Base-by-base conservation (phyloP, 73 alveolate species). In the Paraurostyla sp. region DNA sequence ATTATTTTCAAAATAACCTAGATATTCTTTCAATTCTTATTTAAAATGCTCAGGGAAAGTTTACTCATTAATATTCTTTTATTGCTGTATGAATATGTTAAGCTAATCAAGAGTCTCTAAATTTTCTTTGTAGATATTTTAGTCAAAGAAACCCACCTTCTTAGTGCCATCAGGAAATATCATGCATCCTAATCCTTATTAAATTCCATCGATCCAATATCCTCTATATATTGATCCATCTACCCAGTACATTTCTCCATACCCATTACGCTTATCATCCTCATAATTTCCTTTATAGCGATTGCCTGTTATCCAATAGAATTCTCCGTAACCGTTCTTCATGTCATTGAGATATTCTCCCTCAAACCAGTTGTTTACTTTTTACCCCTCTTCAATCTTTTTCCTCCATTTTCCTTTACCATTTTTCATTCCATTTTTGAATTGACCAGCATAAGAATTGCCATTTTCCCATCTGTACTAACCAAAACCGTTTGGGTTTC, bases 11-110 rank as follows among this genome's bases (percentile, higher is more conserved):
- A 50, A 36, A 23, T 29, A 57, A 0, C 88, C 88, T 9, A 76
- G 69, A 42, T 50, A 51, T 41, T 76, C 88, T 23, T 76, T 76
- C 35, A 76, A 23, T 35, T 76, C 88, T 35, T 76, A 42, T 16
- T 51, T 46, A 49, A 76, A 76, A 16, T 52, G 29, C 60, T 76
- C 88, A 4, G 88, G 88, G 6, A 91, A n/a, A n/a, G n/a, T n/a
- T n/a, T n/a, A n/a, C n/a, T n/a, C n/a, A n/a, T n/a, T n/a, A n/a
- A n/a, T n/a, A n/a, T n/a, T n/a, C n/a, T n/a, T n/a, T n/a, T n/a
- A n/a, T n/a, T n/a, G n/a, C n/a, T n/a, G n/a, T n/a, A n/a, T n/a
- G n/a, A n/a, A n/a, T n/a, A n/a, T n/a, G n/a, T n/a, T n/a, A n/a
- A n/a, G n/a, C n/a, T n/a, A n/a, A n/a, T n/a, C n/a, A n/a, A n/a